Percentiles rank a stretch among this genome's conserved stretches.
Evolutionary conservation across 2,329 filamentous ascomycete species (phyloP).

Genomic region (Sarocladium oryzae): DNA sequence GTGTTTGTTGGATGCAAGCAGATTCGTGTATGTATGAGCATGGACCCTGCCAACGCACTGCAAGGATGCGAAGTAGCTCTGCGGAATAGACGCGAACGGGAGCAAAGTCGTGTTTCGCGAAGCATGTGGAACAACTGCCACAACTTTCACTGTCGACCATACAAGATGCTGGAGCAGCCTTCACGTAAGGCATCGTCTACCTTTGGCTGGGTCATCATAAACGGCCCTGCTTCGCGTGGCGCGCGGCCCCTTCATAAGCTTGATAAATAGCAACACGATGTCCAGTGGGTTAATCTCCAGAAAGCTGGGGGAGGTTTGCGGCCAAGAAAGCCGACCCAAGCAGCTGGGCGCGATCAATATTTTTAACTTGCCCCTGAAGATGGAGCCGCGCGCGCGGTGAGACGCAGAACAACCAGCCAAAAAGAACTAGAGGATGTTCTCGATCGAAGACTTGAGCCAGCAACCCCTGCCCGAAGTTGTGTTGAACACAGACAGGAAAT

Average conservation of each 20-base stretch:
- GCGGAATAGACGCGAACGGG: background rate
- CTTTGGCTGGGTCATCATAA: background rate
- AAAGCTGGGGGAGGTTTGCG: background rate
- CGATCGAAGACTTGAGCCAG: background rate
- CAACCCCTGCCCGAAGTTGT: background rate
- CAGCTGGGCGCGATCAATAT: too few species aligned
- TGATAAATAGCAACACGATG: background rate
- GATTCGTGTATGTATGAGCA: background rate
- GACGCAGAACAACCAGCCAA: background rate
- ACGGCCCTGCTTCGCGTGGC: conserved; percentile 15
- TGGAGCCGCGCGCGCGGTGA: conserved; percentile 6
- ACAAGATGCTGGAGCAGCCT: background rate
- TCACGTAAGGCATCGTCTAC: background rate
- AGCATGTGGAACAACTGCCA: background rate
- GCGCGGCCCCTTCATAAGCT: conserved; percentile 12
- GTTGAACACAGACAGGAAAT: background rate
- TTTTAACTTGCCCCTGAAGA: background rate
- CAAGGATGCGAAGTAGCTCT: background rate
- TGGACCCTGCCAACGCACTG: background rate
- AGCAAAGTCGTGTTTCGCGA: background rate
- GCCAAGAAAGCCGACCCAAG: background rate
- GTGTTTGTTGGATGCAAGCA: background rate
- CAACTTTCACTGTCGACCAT: background rate
- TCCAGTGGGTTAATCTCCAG: background rate
- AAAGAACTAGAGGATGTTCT: background rate